Percentiles rank a stretch among this genome's conserved stretches.
Evolutionary conservation across 768 basidiomycete species (phyloP).

Genomic region (Podaxis sp.): DNA sequence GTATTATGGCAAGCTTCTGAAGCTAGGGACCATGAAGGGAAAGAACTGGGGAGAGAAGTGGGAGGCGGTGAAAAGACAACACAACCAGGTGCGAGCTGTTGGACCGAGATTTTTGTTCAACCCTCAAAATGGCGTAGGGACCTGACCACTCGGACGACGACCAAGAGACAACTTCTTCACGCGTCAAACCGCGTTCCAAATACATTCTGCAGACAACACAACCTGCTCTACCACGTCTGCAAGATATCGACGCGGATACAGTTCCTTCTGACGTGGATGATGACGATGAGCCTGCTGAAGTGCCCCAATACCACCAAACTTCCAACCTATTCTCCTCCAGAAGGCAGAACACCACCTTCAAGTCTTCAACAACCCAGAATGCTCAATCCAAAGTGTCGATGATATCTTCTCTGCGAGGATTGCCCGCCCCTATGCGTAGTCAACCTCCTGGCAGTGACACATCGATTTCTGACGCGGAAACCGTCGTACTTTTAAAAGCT

Average conservation of each 20-base stretch:
- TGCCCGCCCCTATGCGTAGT: neutral
- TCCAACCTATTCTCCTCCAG: constrained; percentile 3
- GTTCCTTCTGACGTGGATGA: constrained; percentile 1
- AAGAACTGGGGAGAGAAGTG: constrained; percentile 83
- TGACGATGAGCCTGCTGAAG: neutral
- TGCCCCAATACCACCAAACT: constrained; percentile 6
- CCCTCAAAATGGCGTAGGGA: constrained; percentile 1
- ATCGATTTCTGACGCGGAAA: constrained; percentile 7
- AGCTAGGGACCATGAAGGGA: constrained; percentile 80
- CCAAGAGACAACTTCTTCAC: constrained; percentile 10
- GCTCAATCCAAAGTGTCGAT: neutral
- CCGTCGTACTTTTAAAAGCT: neutral
- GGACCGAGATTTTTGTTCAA: constrained; percentile 2
- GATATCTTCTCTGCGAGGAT: constrained; percentile 2
- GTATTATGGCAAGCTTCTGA: constrained; percentile 80
- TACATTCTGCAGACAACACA: neutral
- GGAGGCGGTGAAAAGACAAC: constrained; percentile 62
- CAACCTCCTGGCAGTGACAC: neutral
- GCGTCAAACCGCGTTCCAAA: constrained; percentile 14
- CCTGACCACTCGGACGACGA: neutral
- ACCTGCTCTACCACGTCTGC: neutral
- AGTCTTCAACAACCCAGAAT: neutral
- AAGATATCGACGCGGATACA: constrained; percentile 12
- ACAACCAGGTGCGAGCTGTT: constrained; percentile 35
- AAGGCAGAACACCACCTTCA: neutral